Evolutionary conservation across 2,329 filamentous ascomycete species (phyloP).

Genomic region (Xylariaceae sp.): DNA sequence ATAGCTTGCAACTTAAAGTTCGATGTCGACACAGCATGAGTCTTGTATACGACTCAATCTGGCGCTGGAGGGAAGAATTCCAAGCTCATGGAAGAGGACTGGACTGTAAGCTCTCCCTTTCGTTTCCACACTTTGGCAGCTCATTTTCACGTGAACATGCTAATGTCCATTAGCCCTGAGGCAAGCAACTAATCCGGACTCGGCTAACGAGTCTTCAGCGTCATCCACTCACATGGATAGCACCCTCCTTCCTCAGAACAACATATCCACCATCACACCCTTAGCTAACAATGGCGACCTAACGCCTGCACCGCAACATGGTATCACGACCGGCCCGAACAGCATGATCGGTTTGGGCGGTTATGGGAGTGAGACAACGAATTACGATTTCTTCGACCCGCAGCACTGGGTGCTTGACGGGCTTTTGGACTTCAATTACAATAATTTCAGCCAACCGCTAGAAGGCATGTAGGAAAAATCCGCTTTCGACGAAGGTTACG

Average conservation of each 20-base stretch:
- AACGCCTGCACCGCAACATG: slow-evolving; percentile 48
- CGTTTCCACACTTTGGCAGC: slow-evolving; percentile 25
- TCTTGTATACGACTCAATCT: slow-evolving; percentile 79
- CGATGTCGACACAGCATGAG: slow-evolving; percentile 82
- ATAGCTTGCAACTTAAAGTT: slow-evolving; percentile 76
- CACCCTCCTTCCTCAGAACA: slow-evolving; percentile 53
- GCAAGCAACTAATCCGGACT: slow-evolving; percentile 83
- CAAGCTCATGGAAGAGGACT: slow-evolving; percentile 69
- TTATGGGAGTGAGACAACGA: slow-evolving; percentile 58
- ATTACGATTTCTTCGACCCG: slow-evolving; percentile 87
- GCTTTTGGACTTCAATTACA: slow-evolving; percentile 74
- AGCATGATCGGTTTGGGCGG: slow-evolving; percentile 50
- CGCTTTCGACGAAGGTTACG: background rate
- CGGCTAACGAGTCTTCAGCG: slow-evolving; percentile 68
- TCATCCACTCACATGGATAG: slow-evolving; percentile 64
- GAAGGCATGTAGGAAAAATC: slow-evolving; percentile 46
- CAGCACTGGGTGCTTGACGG: slow-evolving; percentile 93
- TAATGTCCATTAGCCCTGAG: slow-evolving; percentile 62
- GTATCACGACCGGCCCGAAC: slow-evolving; percentile 43
- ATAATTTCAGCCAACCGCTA: slow-evolving; percentile 49
- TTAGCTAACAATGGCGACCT: slow-evolving; percentile 50
- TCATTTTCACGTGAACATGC: slow-evolving; percentile 29
- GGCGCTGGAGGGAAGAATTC: slow-evolving; percentile 81
- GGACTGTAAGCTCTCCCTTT: slow-evolving; percentile 56
- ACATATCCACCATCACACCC: slow-evolving; percentile 47